Percentiles rank a stretch among this genome's conserved stretches.
Conservation (phyloP, 495 filamentous ascomycete species). For the Penicillium robsamsonii region DNA sequence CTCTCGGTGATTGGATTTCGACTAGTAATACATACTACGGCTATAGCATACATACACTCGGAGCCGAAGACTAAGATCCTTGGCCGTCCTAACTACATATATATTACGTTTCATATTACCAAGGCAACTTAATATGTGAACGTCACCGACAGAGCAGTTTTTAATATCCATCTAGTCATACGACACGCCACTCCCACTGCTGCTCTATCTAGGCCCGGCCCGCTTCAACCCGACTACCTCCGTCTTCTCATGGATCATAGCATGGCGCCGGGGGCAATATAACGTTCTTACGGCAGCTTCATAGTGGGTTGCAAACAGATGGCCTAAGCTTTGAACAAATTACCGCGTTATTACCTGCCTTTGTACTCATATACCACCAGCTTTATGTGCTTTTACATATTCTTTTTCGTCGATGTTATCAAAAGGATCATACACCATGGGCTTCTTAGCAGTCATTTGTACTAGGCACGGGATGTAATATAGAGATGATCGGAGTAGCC, state of each 20-base stretch:
- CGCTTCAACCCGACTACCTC: no score
- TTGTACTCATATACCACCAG: neutral
- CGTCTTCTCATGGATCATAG: no score
- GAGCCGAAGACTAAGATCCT: no score
- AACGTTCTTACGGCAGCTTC: neutral
- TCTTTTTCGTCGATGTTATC: neutral
- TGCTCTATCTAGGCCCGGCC: no score
- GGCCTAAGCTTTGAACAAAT: neutral
- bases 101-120: no score
- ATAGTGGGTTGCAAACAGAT: neutral
- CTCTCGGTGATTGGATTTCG: neutral
- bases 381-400: neutral
- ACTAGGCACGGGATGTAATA: neutral
- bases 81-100: no score
- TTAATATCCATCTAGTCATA: no score
- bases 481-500: neutral
- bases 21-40: neutral
- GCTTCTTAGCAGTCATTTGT: neutral
- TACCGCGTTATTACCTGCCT: neutral
- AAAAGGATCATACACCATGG: neutral
- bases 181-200: no score
- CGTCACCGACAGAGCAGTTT: no score
- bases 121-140: no score
- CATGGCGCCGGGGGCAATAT: no score
- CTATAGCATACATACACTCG: neutral